phyloP scores from a whole-genome alignment of 169 alveolate species.

The Plasmodium reichenowi region DNA sequence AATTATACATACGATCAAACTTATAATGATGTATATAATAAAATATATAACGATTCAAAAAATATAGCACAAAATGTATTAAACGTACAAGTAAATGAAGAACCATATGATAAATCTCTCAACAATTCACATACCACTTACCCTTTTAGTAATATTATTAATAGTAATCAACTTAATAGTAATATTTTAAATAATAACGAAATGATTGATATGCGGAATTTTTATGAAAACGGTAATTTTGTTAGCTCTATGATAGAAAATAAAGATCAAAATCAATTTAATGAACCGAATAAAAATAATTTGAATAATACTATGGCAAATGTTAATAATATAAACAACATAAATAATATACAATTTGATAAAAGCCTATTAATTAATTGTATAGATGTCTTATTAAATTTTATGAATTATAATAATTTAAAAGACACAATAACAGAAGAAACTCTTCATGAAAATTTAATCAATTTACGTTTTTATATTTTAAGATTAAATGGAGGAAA shows the following conservation, averaged over 20 bases:
- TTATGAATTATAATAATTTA: conserved; percentile 55
- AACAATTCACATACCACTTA: too few species aligned
- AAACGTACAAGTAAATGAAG: too few species aligned
- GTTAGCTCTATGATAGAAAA: background rate
- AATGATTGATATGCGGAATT: too few species aligned
- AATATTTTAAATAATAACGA: too few species aligned
- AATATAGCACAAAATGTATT: too few species aligned
- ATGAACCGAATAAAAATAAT: too few species aligned
- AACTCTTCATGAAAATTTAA: conserved; percentile 45
- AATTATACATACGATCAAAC: background rate
- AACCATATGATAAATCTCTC: too few species aligned
- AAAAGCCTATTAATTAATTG: conserved; percentile 47
- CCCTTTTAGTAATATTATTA: too few species aligned
- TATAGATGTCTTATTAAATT: conserved; percentile 48
- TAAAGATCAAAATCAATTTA: conserved; percentile 3
- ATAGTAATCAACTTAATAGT: too few species aligned
- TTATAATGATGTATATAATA: background rate
- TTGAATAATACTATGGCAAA: background rate
- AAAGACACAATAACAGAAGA: conserved; percentile 54
- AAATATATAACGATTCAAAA: background rate
- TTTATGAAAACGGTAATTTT: background rate
- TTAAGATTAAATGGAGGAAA: conserved; percentile 61
- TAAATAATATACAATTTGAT: conserved; percentile 31
- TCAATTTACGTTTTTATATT: conserved; percentile 64
- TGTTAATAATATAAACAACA: background rate